phyloP scores from a whole-genome alignment of 257 asterid genomes.

The Agastache rugosa region DNA sequence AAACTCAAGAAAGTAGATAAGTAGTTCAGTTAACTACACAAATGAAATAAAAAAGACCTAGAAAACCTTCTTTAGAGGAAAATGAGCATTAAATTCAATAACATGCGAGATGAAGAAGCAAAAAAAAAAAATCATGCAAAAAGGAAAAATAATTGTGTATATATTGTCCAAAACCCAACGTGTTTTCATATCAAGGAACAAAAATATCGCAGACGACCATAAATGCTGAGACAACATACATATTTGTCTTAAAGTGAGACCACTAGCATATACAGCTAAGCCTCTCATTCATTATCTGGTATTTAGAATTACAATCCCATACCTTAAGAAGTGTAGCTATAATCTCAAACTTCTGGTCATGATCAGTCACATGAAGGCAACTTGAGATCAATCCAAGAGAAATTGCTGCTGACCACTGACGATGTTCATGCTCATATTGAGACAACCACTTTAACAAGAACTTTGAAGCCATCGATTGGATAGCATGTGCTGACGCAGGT shows the following conservation, averaged over 20 bases:
- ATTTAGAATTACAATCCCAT: conserved; percentile 32
- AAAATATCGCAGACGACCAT: conserved; percentile 16
- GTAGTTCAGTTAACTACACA: conserved; percentile 22
- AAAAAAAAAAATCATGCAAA: too few relatives aligned
- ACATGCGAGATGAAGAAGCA: too few relatives aligned
- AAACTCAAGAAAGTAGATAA: conserved; percentile 24
- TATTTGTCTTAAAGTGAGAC: too few relatives aligned
- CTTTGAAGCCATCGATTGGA: conserved; percentile 75
- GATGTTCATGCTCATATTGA: conserved; percentile 86
- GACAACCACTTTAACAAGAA: conserved; percentile 78
- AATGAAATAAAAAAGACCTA: too few relatives aligned
- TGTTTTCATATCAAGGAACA: not conserved
- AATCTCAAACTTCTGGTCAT: conserved; percentile 70
- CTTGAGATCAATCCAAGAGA: conserved; percentile 94
- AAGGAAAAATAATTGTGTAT: too few relatives aligned
- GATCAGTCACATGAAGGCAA: conserved; percentile 90
- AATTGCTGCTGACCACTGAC: conserved; percentile 97
- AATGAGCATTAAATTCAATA: too few relatives aligned
- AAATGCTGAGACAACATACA: not conserved
- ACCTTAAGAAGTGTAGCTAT: conserved; percentile 88
- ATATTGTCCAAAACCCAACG: too few relatives aligned
- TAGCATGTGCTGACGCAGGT: conserved; percentile 75
- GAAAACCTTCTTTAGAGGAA: too few relatives aligned
- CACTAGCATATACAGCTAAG: too few relatives aligned
- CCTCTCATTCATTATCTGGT: not conserved